phyloP scores from a whole-genome alignment of 345 rosid species.

The Salix caprea region DNA sequence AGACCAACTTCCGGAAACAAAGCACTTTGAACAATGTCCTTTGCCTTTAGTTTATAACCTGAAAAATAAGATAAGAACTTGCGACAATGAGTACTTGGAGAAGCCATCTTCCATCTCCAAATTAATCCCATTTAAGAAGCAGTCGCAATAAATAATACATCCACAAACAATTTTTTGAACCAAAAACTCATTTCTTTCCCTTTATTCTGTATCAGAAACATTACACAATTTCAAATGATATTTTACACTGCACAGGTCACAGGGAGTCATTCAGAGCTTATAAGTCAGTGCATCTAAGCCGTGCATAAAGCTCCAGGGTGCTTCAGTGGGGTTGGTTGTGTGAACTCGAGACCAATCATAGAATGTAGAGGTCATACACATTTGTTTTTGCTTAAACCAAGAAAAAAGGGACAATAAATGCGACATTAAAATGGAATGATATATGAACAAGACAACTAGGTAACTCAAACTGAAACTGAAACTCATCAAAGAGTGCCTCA shows the following conservation, averaged over 20 bases:
- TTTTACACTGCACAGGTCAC: background rate
- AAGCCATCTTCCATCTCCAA: background rate
- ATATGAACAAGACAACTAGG: background rate
- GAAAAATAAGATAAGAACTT: constrained; percentile 13
- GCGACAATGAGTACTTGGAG: background rate
- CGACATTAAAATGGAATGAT: no score
- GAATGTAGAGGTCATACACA: no score
- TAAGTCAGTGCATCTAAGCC: background rate
- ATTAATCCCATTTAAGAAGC: background rate
- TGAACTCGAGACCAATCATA: no score
- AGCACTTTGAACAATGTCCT: constrained; percentile 78
- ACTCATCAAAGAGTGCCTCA: background rate
- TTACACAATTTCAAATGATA: background rate
- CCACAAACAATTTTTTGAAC: background rate
- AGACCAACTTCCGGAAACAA: constrained; percentile 89
- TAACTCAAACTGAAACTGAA: background rate
- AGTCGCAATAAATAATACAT: background rate
- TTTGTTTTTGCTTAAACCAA: no score
- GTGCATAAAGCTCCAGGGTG: background rate
- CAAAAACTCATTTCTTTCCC: background rate
- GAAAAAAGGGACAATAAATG: no score
- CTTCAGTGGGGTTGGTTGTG: no score
- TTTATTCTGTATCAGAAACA: background rate
- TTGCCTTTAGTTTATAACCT: constrained; percentile 72
- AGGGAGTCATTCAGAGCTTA: background rate